Evolutionary conservation across 2,329 filamentous ascomycete genomes (phyloP).

Genomic region (Colletotrichum navitas): DNA sequence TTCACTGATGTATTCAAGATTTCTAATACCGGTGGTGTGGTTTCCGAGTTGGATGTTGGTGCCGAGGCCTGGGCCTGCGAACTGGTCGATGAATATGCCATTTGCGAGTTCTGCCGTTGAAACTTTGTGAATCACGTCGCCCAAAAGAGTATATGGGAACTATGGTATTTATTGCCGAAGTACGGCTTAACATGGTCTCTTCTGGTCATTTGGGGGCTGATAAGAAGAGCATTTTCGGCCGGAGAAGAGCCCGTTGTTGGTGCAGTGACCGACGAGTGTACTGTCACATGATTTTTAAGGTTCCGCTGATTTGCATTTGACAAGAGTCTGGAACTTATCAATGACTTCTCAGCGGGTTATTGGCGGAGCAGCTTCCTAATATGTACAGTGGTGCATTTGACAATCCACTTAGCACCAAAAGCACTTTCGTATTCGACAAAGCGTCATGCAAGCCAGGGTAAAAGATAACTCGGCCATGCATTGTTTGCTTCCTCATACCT

Average conservation of each 20-base stretch:
- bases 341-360: background rate
- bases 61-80: too few species aligned
- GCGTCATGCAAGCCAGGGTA: background rate
- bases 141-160: background rate
- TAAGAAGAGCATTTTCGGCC: too few species aligned
- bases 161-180: background rate
- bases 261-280: background rate
- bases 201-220: background rate
- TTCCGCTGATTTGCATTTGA: background rate
- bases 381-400: background rate
- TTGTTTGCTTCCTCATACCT: background rate
- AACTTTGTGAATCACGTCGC: background rate
- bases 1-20: too few species aligned
- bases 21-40: background rate
- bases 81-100: background rate
- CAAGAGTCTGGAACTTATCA: background rate
- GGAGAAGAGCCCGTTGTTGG: conserved; percentile 5
- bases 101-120: background rate
- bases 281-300: background rate
- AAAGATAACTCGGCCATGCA: background rate
- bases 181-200: background rate
- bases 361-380: background rate
- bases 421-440: background rate
- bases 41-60: background rate
- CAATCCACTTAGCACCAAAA: background rate